A percentile compares a stretch with the other conserved stretches of the same genome.
phyloP scores from a whole-genome alignment of 129 eudicot genomes.

The Logfia minima region DNA sequence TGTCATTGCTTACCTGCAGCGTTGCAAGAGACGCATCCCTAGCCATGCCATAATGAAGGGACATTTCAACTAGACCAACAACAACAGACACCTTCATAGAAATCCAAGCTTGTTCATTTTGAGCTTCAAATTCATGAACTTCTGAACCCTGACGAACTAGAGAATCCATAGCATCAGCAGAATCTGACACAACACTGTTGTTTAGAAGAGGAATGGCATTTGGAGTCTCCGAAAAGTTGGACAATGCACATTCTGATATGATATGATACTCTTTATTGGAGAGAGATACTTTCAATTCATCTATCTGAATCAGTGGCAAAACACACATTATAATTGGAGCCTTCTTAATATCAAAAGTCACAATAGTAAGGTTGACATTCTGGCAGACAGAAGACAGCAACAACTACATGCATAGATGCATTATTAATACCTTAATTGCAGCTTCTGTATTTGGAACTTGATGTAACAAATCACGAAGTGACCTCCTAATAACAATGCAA shows the following conservation, averaged over 20 bases:
- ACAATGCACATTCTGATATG: constrained; percentile 83
- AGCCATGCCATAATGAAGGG: constrained; percentile 75
- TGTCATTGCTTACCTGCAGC: constrained; percentile 58
- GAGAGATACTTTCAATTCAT: constrained; percentile 72
- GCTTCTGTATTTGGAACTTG: constrained; percentile 77
- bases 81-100: constrained; percentile 69
- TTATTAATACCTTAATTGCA: constrained; percentile 55
- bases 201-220: constrained; percentile 58
- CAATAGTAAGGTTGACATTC: not conserved
- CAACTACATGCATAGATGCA: not conserved
- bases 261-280: constrained; percentile 90
- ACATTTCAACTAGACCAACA: constrained; percentile 75
- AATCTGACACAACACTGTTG: constrained; percentile 35
- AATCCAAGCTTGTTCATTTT: constrained; percentile 50
- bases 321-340: not conserved
- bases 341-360: not conserved
- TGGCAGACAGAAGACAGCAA: constrained; percentile 6
- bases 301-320: constrained; percentile 54
- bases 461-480: constrained; percentile 93
- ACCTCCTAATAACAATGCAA: constrained; percentile 63
- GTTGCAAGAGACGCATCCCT: constrained; percentile 91
- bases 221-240: constrained; percentile 84
- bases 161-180: constrained; percentile 38
- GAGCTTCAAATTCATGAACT: constrained; percentile 44
- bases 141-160: constrained; percentile 39